A percentile compares a stretch with the other conserved stretches of the same genome.
These are phyloP conservation scores for Paramecium biaurelia DNA, from an alignment of 73 alveolate species.

Conservation along the genomic window DNA sequence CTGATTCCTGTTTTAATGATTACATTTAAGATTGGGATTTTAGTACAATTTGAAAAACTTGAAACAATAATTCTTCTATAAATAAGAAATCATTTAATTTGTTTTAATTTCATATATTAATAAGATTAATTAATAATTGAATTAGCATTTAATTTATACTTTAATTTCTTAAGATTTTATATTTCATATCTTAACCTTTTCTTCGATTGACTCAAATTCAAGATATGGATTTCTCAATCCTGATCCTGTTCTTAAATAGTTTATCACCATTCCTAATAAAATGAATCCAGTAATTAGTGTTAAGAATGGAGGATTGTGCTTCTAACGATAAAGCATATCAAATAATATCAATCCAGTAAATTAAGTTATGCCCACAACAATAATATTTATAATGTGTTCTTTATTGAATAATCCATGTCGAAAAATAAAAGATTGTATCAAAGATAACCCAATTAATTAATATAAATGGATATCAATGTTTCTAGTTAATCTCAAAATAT, in stretches of 20 bases:
- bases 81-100: too few species aligned
- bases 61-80: not conserved
- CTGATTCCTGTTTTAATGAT: not conserved
- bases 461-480: not conserved
- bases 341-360: not conserved
- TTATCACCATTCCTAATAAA: not conserved
- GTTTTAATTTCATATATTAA: too few species aligned
- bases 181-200: not conserved
- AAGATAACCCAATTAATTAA: not conserved
- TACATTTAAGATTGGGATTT: not conserved
- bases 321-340: not conserved
- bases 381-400: not conserved
- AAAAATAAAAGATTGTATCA: not conserved
- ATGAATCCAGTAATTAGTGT: not conserved
- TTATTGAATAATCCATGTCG: constrained; percentile 16
- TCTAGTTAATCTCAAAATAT: not conserved
- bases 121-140: too few species aligned
- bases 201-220: not conserved
- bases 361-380: not conserved
- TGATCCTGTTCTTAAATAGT: not conserved
- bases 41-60: not conserved
- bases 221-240: constrained; percentile 10
- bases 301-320: constrained; percentile 7
- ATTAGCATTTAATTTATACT: too few species aligned
- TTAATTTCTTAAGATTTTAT: not conserved